phyloP scores from a whole-genome alignment of 768 basidiomycete genomes.

The Tricholoma hemisulphureum region DNA sequence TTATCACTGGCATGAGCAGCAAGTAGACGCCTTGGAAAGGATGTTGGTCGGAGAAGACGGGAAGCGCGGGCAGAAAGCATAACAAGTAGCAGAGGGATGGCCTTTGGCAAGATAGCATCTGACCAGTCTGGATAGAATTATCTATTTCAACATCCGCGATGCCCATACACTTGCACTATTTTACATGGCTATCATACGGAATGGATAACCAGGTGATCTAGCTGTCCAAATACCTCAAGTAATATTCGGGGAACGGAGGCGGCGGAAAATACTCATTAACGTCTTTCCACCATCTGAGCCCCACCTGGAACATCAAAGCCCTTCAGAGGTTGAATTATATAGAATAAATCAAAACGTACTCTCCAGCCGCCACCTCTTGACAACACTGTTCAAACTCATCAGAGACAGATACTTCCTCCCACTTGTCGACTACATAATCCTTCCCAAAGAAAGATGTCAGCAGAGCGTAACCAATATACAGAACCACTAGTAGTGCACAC shows the following conservation, averaged over 20 bases:
- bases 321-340: not conserved
- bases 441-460: slow-evolving; percentile 24
- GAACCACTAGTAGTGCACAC: slow-evolving; percentile 41
- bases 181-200: too few species aligned
- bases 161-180: too few species aligned
- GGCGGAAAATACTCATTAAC: slow-evolving; percentile 62
- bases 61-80: not conserved
- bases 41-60: slow-evolving; percentile 18
- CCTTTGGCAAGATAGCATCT: too few species aligned
- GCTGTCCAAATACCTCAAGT: slow-evolving; percentile 7
- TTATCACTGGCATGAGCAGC: slow-evolving; percentile 18
- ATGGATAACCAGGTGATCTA: not conserved
- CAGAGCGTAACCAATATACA: slow-evolving; percentile 4
- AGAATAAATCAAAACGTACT: slow-evolving; percentile 44
- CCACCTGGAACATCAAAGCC: slow-evolving; percentile 48
- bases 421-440: slow-evolving; percentile 77
- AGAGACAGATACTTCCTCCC: slow-evolving; percentile 65
- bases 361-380: slow-evolving; percentile 69
- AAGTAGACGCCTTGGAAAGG: slow-evolving; percentile 19
- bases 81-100: not conserved
- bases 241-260: slow-evolving; percentile 57
- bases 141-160: too few species aligned
- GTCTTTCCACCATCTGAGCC: slow-evolving; percentile 70
- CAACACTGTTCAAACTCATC: slow-evolving; percentile 70
- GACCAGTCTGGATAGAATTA: too few species aligned